Evolutionary conservation across 371 early-diverging fungal species (phyloP).

Genomic region (Apophysomyces elegans): DNA sequence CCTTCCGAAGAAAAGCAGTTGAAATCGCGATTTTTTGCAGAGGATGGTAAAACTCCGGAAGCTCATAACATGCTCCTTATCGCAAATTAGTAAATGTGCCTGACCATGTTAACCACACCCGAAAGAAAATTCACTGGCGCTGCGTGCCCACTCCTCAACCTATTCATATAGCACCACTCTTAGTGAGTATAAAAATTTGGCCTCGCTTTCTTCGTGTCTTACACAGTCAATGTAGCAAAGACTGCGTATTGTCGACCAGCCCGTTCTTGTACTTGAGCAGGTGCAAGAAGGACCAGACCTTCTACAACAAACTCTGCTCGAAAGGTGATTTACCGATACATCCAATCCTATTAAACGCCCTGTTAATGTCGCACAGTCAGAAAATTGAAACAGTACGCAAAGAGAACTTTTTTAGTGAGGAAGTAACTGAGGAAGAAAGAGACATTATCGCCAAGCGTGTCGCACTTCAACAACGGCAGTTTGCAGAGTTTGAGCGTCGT

Average conservation of each 20-base stretch:
- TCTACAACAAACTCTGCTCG: neutral
- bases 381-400: conserved; percentile 82
- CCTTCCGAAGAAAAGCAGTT: conserved; percentile 16
- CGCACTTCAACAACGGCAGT: conserved; percentile 83
- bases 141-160: conserved; percentile 1
- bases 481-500: conserved; percentile 76
- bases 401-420: conserved; percentile 82
- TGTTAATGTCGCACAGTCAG: conserved; percentile 51
- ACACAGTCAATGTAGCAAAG: conserved; percentile 4
- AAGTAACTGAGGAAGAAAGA: conserved; percentile 83
- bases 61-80: neutral
- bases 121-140: conserved; percentile 5
- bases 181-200: neutral
- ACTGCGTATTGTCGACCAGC: conserved; percentile 10
- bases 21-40: conserved; percentile 22
- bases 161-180: conserved; percentile 6
- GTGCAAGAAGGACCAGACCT: neutral
- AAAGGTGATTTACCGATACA: neutral
- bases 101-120: neutral
- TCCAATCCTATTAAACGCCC: neutral
- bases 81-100: neutral
- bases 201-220: neutral
- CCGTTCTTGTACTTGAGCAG: conserved; percentile 2
- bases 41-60: conserved; percentile 8
- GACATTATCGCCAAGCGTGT: conserved; percentile 85